These are phyloP conservation scores for Sicyos baderoa DNA, from an alignment of 306 rosid genomes.

Conservation along the genomic window DNA sequence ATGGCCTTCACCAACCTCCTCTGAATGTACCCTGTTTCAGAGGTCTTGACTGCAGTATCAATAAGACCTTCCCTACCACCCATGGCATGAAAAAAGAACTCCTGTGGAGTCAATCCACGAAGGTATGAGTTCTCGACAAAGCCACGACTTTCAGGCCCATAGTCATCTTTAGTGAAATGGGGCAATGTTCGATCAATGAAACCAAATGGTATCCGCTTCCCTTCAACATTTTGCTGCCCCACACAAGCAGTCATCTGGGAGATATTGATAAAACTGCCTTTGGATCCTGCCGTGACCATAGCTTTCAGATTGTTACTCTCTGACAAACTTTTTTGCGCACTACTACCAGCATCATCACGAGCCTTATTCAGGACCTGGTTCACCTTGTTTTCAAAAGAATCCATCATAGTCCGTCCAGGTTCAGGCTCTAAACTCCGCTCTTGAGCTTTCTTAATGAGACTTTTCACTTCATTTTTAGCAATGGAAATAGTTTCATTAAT, in stretches of 20 bases:
- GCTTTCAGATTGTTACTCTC: slow-evolving; percentile 98
- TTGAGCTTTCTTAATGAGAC: slow-evolving; percentile 73
- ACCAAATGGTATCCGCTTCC: slow-evolving; percentile 96
- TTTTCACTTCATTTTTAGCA: slow-evolving; percentile 87
- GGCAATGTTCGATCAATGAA: slow-evolving; percentile 90
- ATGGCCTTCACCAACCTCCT: slow-evolving; percentile 97
- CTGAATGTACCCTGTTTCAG: slow-evolving; percentile 98
- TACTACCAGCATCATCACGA: slow-evolving; percentile 97
- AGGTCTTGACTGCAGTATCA: slow-evolving; percentile 97
- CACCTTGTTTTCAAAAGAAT: slow-evolving; percentile 91
- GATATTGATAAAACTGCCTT: slow-evolving; percentile 96
- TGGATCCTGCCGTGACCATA: slow-evolving; percentile 99
- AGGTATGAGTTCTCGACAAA: slow-evolving; percentile 95
- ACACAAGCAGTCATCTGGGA: slow-evolving; percentile 99
- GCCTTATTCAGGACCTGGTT: slow-evolving; percentile 94
- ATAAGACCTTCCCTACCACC: slow-evolving; percentile 99
- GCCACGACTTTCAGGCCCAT: slow-evolving; percentile 99
- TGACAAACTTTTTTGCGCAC: slow-evolving; percentile 89
- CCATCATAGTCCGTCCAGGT: slow-evolving; percentile 99
- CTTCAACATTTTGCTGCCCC: slow-evolving; percentile 99
- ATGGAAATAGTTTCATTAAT: slow-evolving; percentile 77
- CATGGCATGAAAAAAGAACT: slow-evolving; percentile 99
- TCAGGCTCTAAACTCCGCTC: slow-evolving; percentile 82
- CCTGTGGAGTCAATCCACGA: slow-evolving; percentile 96
- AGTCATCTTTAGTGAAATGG: slow-evolving; percentile 91